These are phyloP conservation scores for Alternaria angustiovoidea DNA, from an alignment of 2,329 filamentous ascomycete genomes.

Conservation along the genomic window DNA sequence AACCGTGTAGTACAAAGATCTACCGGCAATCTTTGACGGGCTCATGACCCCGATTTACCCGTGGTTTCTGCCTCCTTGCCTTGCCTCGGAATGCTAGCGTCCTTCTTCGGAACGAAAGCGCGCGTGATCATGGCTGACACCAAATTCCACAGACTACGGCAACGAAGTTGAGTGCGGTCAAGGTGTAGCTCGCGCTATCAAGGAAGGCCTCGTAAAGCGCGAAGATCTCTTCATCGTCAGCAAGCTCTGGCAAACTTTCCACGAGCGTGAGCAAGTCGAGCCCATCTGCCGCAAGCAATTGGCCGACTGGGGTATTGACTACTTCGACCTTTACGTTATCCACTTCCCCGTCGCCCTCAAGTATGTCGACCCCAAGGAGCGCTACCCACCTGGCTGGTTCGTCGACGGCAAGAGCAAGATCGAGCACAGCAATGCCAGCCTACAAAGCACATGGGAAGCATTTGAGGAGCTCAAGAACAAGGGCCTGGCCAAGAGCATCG, in stretches of 20 bases:
- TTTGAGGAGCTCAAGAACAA: slow-evolving; percentile 51
- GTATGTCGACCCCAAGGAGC: slow-evolving; percentile 49
- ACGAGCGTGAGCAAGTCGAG: slow-evolving; percentile 78
- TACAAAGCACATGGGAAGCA: slow-evolving; percentile 52
- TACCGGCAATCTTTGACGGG: slow-evolving; percentile 2
- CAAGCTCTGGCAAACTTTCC: slow-evolving; percentile 94
- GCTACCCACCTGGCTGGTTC: slow-evolving; percentile 51
- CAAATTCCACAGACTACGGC: slow-evolving; percentile 42
- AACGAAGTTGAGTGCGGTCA: slow-evolving; percentile 50
- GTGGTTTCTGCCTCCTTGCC: slow-evolving; percentile 28
- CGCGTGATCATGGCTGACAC: slow-evolving; percentile 8
- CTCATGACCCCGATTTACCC: slow-evolving; percentile 30
- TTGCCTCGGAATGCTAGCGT: slow-evolving; percentile 22
- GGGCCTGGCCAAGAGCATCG: slow-evolving; percentile 48
- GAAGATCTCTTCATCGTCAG: slow-evolving; percentile 91
- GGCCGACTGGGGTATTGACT: slow-evolving; percentile 48
- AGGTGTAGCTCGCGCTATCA: slow-evolving; percentile 49
- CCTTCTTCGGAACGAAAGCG: slow-evolving; percentile 15
- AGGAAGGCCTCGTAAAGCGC: slow-evolving; percentile 49
- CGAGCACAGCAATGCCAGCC: slow-evolving; percentile 41
- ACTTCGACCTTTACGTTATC: slow-evolving; percentile 66
- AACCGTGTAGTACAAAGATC: slow-evolving; percentile 1
- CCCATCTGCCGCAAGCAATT: slow-evolving; percentile 72
- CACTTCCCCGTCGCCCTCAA: slow-evolving; percentile 90
- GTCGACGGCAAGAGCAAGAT: slow-evolving; percentile 50